Evolutionary conservation across 371 early-diverging fungal species (phyloP).

Genomic region (Mortierella sp.): DNA sequence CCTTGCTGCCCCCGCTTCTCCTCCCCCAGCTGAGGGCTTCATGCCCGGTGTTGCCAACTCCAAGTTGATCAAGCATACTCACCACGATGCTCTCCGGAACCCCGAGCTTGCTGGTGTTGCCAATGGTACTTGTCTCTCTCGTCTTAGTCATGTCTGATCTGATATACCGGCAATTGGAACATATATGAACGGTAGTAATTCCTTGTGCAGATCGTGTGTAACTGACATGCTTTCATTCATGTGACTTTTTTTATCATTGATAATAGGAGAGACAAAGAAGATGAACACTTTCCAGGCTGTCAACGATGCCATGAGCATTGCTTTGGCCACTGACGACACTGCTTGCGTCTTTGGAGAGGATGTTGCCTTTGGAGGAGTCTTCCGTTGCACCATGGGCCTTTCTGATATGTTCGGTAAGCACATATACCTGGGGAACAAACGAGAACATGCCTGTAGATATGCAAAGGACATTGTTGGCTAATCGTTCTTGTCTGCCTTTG

Average conservation of each 20-base stretch:
- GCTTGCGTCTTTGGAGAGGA: slow-evolving; percentile 98
- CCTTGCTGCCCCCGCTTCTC: slow-evolving; percentile 44
- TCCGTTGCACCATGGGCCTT: slow-evolving; percentile 95
- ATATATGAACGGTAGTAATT: not conserved
- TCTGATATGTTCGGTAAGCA: slow-evolving; percentile 88
- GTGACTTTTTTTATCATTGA: not conserved
- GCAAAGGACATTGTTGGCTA: not conserved
- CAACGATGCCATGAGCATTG: slow-evolving; percentile 94
- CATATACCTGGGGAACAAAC: not conserved
- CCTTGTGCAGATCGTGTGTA: not conserved
- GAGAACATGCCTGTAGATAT: not conserved
- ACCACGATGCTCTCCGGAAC: slow-evolving; percentile 81
- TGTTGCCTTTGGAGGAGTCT: slow-evolving; percentile 98
- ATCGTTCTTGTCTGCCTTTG: not conserved
- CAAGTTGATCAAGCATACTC: slow-evolving; percentile 76
- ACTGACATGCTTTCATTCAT: not conserved
- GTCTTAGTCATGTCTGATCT: not conserved
- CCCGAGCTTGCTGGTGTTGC: slow-evolving; percentile 81
- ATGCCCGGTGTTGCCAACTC: slow-evolving; percentile 85
- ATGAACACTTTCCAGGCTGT: slow-evolving; percentile 97
- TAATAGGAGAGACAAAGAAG: slow-evolving; percentile 83
- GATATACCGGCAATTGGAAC: not conserved
- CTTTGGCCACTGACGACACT: slow-evolving; percentile 91
- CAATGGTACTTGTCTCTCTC: slow-evolving; percentile 59
- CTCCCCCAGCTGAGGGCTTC: slow-evolving; percentile 88